These are phyloP conservation scores for Panicum hallii DNA, from an alignment of 202 grass and related monocot species.

Conservation along the genomic window DNA sequence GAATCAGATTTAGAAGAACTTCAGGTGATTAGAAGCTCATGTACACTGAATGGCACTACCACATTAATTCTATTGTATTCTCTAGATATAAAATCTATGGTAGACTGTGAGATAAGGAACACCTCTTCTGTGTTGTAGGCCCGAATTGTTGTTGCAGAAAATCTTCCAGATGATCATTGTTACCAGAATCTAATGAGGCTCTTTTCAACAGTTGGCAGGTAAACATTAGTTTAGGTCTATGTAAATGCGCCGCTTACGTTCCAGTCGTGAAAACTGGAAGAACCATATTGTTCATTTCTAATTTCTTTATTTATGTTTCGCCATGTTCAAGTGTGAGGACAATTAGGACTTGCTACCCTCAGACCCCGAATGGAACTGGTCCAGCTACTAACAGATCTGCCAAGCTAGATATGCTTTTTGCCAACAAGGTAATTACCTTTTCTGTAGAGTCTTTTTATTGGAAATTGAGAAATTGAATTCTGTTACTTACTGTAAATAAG, in stretches of 20 bases:
- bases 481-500: slow-evolving; percentile 13
- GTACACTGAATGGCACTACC: slow-evolving; percentile 9
- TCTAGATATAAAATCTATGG: slow-evolving; percentile 34
- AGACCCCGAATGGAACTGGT: slow-evolving; percentile 79
- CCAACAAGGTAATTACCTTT: slow-evolving; percentile 81
- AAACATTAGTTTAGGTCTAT: slow-evolving; percentile 42
- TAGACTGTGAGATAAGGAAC: slow-evolving; percentile 32
- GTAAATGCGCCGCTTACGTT: slow-evolving; percentile 9
- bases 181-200: slow-evolving; percentile 99
- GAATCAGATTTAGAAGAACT: slow-evolving; percentile 93
- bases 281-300: slow-evolving; percentile 31
- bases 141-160: slow-evolving; percentile 96
- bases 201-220: slow-evolving; percentile 96
- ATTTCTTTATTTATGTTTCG: slow-evolving; percentile 30
- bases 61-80: slow-evolving; percentile 17
- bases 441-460: not conserved
- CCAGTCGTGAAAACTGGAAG: slow-evolving; percentile 7
- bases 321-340: slow-evolving; percentile 81
- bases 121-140: slow-evolving; percentile 56
- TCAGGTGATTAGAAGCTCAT: slow-evolving; percentile 60
- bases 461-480: slow-evolving; percentile 4
- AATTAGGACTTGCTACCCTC: slow-evolving; percentile 98
- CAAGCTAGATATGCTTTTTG: slow-evolving; percentile 98
- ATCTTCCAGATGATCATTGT: slow-evolving; percentile 98
- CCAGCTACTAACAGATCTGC: slow-evolving; percentile 86